A percentile compares a stretch with the other conserved stretches of the same genome.
Evolutionary conservation across 1,139 yeast species (phyloP).

Genomic region (Meyerozyma smithsonii): DNA sequence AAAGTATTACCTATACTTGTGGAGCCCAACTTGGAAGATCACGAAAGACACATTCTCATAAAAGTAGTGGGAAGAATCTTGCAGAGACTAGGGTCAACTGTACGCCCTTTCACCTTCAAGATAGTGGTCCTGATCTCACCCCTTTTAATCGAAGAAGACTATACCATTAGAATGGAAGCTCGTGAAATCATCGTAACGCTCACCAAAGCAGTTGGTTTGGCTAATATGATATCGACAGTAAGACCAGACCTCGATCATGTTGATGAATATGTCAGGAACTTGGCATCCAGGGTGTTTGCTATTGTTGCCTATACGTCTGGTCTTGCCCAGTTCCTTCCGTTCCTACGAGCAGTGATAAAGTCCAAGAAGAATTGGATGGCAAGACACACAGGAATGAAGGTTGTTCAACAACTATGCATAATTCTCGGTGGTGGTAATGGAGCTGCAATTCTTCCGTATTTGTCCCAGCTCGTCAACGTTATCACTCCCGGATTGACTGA

Average conservation of each 20-base stretch:
- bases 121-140: constrained; percentile 77
- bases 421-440: constrained; percentile 64
- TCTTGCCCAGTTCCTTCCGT: constrained; percentile 65
- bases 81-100: constrained; percentile 56
- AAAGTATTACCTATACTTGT: constrained; percentile 69
- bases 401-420: constrained; percentile 71
- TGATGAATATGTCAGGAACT: constrained; percentile 78
- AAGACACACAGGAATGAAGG: constrained; percentile 80
- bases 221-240: constrained; percentile 69
- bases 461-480: constrained; percentile 60
- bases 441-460: constrained; percentile 58
- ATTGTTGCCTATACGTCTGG: constrained; percentile 83
- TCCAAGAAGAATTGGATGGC: constrained; percentile 83
- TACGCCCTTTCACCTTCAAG: constrained; percentile 71
- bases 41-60: constrained; percentile 77
- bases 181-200: constrained; percentile 72
- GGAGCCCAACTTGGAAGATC: constrained; percentile 72
- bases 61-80: constrained; percentile 71
- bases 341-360: constrained; percentile 73
- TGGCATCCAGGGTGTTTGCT: constrained; percentile 78
- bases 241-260: constrained; percentile 79
- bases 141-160: constrained; percentile 73
- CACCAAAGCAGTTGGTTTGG: constrained; percentile 78
- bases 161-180: constrained; percentile 69
- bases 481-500: constrained; percentile 62